Percentiles rank a stretch among this genome's conserved stretches.
Evolutionary conservation across 176 grass and related monocot genomes (phyloP).

Genomic region (Puya raimondii): DNA sequence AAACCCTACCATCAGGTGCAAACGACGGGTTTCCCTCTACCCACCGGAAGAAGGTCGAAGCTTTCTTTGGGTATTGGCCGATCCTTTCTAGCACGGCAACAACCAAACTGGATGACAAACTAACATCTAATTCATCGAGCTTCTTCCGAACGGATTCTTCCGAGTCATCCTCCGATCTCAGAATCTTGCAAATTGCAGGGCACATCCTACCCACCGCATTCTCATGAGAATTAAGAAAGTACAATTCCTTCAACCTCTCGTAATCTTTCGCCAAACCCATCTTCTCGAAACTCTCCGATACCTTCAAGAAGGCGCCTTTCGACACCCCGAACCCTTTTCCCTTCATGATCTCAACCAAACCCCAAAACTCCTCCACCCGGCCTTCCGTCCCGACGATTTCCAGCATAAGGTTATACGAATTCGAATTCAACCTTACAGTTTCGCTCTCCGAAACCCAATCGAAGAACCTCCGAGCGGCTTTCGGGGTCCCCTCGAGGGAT

Average conservation of each 20-base stretch:
- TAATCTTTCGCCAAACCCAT: slow-evolving; percentile 41
- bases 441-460: slow-evolving; percentile 34
- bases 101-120: slow-evolving; percentile 44
- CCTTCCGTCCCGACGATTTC: slow-evolving; percentile 42
- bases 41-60: slow-evolving; percentile 54
- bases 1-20: slow-evolving; percentile 29
- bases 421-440: slow-evolving; percentile 29
- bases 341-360: slow-evolving; percentile 41
- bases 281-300: slow-evolving; percentile 45
- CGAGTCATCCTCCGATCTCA: slow-evolving; percentile 28
- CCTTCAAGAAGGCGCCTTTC: slow-evolving; percentile 36
- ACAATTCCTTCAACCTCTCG: slow-evolving; percentile 37
- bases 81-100: slow-evolving; percentile 42
- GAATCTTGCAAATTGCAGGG: slow-evolving; percentile 37
- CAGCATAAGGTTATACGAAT: slow-evolving; percentile 62
- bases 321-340: slow-evolving; percentile 57
- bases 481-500: slow-evolving; percentile 33
- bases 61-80: slow-evolving; percentile 30
- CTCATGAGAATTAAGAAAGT: slow-evolving; percentile 20
- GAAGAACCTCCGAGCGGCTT: slow-evolving; percentile 43
- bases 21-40: slow-evolving; percentile 30
- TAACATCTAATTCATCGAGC: slow-evolving; percentile 19
- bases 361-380: slow-evolving; percentile 45
- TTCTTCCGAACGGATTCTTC: slow-evolving; percentile 25
- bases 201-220: slow-evolving; percentile 26